Conservation (phyloP, 2,329 filamentous ascomycete species). For the Furcasterigmium furcatum region DNA sequence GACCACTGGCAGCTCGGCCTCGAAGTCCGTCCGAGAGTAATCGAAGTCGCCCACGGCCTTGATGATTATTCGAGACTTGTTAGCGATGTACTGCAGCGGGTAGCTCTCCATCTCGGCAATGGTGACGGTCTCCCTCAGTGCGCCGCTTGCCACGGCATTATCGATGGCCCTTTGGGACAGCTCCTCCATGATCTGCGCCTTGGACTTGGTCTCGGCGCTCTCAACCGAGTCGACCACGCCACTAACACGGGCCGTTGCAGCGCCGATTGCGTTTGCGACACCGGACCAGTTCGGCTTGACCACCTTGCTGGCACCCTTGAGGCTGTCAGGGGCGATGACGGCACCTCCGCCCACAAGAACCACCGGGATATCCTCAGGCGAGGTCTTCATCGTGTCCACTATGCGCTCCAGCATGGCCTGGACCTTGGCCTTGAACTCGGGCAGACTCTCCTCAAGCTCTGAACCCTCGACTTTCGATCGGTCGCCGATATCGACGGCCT, state of each 20-base stretch:
- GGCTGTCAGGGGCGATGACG: slow-evolving; percentile 12
- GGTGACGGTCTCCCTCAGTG: slow-evolving; percentile 7
- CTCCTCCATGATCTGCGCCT: slow-evolving; percentile 9
- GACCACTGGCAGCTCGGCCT: slow-evolving; percentile 35
- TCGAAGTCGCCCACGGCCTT: slow-evolving; percentile 14
- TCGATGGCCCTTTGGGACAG: slow-evolving; percentile 11
- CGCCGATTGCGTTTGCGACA: slow-evolving; percentile 18
- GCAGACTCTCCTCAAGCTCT: neutral
- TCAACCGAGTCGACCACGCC: slow-evolving; percentile 13
- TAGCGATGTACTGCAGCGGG: slow-evolving; percentile 15
- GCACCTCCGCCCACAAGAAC: slow-evolving; percentile 17
- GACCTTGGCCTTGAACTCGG: slow-evolving; percentile 14
- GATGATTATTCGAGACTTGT: slow-evolving; percentile 13
- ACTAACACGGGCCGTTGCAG: slow-evolving; percentile 16
- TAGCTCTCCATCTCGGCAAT: slow-evolving; percentile 14
- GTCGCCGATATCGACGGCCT: neutral
- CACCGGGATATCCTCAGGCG: slow-evolving; percentile 13
- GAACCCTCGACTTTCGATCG: neutral
- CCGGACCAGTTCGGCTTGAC: slow-evolving; percentile 13
- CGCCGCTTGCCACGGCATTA: slow-evolving; percentile 13
- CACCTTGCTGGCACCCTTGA: slow-evolving; percentile 13
- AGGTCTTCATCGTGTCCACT: slow-evolving; percentile 16
- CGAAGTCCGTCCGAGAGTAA: slow-evolving; percentile 10
- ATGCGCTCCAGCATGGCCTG: slow-evolving; percentile 14
- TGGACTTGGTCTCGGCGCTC: slow-evolving; percentile 17